Evolutionary conservation across 1,284 basidiomycete species (phyloP).

Genomic region (Ceraceosorus guamensis): DNA sequence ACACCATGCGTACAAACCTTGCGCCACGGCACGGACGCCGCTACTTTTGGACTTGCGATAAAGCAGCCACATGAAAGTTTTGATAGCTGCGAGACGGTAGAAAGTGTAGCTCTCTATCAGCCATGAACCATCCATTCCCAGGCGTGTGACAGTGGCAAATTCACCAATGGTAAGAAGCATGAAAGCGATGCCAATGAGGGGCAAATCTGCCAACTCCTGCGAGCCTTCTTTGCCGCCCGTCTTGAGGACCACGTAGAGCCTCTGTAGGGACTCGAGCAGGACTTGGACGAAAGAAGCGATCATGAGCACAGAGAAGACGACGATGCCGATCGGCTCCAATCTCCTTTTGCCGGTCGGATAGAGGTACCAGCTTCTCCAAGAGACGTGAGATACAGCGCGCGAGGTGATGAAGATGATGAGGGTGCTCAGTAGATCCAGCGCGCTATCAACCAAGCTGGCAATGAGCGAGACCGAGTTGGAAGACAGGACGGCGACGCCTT

Average conservation of each 20-base stretch:
- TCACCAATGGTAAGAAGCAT: conserved; percentile 55
- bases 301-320: conserved; percentile 57
- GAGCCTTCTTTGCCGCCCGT: conserved; percentile 25
- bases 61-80: conserved; percentile 52
- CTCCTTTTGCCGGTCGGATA: conserved; percentile 55
- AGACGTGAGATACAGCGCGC: conserved; percentile 36
- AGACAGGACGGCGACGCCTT: conserved; percentile 54
- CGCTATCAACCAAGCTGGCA: conserved; percentile 55
- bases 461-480: conserved; percentile 57
- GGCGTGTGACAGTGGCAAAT: no score
- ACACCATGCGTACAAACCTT: conserved; percentile 11
- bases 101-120: no score
- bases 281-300: conserved; percentile 51
- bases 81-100: no score
- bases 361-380: conserved; percentile 40
- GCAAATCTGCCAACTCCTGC: conserved; percentile 24
- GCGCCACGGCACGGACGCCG: conserved; percentile 48
- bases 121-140: no score
- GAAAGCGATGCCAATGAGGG: conserved; percentile 41
- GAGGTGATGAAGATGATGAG: conserved; percentile 49
- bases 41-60: conserved; percentile 49
- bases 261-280: conserved; percentile 36
- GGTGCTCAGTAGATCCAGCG: conserved; percentile 55
- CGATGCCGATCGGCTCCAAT: conserved; percentile 52
- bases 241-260: conserved; percentile 34